Conservation (phyloP, 1,284 basidiomycete species). For the Austroboletus niveus region DNA sequence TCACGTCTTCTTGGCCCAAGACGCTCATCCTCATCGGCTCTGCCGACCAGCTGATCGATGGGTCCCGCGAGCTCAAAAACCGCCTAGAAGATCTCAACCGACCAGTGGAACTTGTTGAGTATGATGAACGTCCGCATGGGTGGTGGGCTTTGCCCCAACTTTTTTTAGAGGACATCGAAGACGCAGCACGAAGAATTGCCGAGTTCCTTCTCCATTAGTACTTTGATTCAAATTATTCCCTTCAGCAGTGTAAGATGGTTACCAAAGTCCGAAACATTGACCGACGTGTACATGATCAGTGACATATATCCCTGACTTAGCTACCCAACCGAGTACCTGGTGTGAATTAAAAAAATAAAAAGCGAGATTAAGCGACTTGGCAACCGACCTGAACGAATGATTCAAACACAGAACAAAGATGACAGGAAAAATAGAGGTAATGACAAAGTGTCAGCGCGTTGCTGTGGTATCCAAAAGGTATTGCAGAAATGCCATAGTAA, state of each 20-base stretch:
- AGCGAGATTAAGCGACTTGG: not conserved
- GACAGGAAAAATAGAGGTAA: not conserved
- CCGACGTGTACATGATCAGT: conserved; percentile 10
- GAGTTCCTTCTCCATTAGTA: conserved; percentile 7
- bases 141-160: conserved; percentile 20
- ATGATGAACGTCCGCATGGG: conserved; percentile 22
- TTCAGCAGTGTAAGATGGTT: not conserved
- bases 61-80: conserved; percentile 6
- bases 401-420: conserved; percentile 8
- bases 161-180: conserved; percentile 17
- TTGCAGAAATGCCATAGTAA: conserved; percentile 16
- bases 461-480: conserved; percentile 28
- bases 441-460: conserved; percentile 2
- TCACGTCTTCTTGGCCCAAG: conserved; percentile 20
- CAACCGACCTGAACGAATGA: conserved; percentile 5
- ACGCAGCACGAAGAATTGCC: conserved; percentile 13
- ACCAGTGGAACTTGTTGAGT: conserved; percentile 25
- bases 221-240: not conserved
- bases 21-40: conserved; percentile 26
- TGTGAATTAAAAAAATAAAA: not conserved
- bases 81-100: conserved; percentile 1
- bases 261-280: conserved; percentile 7
- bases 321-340: conserved; percentile 16
- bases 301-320: conserved; percentile 10
- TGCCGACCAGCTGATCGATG: conserved; percentile 16